Percentiles rank a stretch among this genome's conserved stretches.
Evolutionary conservation across 768 basidiomycete species (phyloP).

Genomic region (Suillus bovinus): DNA sequence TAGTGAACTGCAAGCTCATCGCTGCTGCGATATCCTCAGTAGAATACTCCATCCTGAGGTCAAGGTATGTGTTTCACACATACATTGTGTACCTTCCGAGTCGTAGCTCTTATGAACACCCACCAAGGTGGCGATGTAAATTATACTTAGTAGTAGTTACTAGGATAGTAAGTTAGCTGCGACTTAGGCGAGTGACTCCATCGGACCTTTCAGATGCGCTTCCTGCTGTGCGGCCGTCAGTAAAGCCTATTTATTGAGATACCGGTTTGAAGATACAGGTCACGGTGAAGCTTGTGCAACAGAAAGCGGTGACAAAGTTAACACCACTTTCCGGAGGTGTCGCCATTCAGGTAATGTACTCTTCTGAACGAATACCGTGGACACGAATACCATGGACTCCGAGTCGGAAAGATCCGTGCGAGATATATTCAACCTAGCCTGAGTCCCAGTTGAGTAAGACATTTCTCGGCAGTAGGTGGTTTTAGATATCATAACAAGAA

Average conservation of each 20-base stretch:
- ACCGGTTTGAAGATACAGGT: conserved; percentile 87
- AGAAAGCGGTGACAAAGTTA: conserved; percentile 92
- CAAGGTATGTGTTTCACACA: too few species aligned
- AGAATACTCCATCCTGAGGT: neutral
- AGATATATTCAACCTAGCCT: conserved; percentile 93
- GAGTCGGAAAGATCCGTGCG: conserved; percentile 95
- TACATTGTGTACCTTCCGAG: too few species aligned
- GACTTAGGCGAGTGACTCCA: too few species aligned
- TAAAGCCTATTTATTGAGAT: conserved; percentile 91
- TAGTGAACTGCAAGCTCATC: neutral
- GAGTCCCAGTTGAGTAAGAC: too few species aligned
- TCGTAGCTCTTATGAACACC: too few species aligned
- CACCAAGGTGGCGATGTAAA: too few species aligned
- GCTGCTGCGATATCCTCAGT: neutral
- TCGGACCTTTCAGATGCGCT: conserved; percentile 72
- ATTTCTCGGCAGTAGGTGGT: too few species aligned
- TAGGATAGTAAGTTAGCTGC: too few species aligned
- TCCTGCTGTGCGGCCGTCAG: conserved; percentile 83
- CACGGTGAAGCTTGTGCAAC: conserved; percentile 90
- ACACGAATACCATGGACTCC: too few species aligned
- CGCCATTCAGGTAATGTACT: neutral
- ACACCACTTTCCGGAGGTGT: conserved; percentile 96
- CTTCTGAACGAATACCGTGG: conserved; percentile 97
- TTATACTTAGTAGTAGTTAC: too few species aligned
- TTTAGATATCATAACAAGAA: too few species aligned